Evolutionary conservation across 306 rosid genomes (phyloP), one percentile per base, ranked within the genome.

Genomic region (Sicyos edulis): DNA sequence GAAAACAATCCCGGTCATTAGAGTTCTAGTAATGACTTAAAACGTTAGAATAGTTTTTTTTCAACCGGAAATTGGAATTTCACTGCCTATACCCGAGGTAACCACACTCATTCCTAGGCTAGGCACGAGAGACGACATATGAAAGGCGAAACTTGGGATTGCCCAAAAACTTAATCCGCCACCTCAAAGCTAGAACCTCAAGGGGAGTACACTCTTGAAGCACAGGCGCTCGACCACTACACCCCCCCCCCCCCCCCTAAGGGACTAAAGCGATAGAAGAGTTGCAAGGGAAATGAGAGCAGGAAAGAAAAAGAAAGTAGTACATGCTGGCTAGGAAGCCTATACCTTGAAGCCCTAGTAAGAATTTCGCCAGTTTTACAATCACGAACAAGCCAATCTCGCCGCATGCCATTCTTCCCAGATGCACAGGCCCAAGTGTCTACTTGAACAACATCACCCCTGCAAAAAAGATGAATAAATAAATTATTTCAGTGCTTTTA

Each of bases 361-460:
- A 88, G 77, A 42, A 68, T 78, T 84, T 90, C 85, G 37, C 96
- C 96, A 17, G 96, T 88, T 73, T 64, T 84, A 71, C 74, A 78
- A 78, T 90, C 88, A 5, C 88, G 85, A 65, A 86, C 63, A 56
- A 86, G 81, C 92, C 96, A 92, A 79, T 92, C 89, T 58, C 98
- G 91, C 19, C 92, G 85, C 89, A 86, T 76, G 20, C 98, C 91
- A 66, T 86, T 86, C 70, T 85, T 87, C 74, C 96, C 90, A 5
- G 92, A 88, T 68, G 75, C 80, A 76, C 88, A 78, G 59, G 76
- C 84, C 87, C 92, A 84, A 37, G 96, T 92, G 77, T 92, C 91
- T 20, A 71, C 78, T 74, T 82, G 76, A 74, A 74, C 72, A 37
- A 74, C 78, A 50, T 74, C 78, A 24, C 78, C 78, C 78, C 78